phyloP scores from a whole-genome alignment of 108 stramenopile genomes.

The Asterionellopsis glacialis region DNA sequence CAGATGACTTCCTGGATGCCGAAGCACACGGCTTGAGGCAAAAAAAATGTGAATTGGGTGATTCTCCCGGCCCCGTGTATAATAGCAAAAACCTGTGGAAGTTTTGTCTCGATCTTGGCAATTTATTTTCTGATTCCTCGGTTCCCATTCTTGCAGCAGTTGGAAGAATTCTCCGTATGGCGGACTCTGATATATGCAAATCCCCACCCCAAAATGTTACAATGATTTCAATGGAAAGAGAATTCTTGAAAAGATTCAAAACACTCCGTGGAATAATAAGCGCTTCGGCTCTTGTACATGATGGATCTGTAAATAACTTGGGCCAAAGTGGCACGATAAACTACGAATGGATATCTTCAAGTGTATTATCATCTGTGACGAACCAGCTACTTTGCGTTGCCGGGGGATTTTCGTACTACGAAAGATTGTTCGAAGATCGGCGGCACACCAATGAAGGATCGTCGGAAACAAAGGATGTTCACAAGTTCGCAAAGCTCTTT shows the following conservation, averaged over 20 bases:
- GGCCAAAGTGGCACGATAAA: neutral
- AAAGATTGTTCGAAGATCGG: neutral
- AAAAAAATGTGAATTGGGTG: slow-evolving; percentile 3
- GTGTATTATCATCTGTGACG: slow-evolving; percentile 4
- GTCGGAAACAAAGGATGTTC: neutral
- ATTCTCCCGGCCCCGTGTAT: neutral
- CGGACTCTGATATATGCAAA: slow-evolving; percentile 13
- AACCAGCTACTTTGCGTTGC: slow-evolving; percentile 13
- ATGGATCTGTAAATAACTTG: neutral
- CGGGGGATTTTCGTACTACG: slow-evolving; percentile 24
- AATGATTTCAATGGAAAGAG: slow-evolving; percentile 21
- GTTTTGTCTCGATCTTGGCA: neutral
- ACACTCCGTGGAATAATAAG: slow-evolving; percentile 16
- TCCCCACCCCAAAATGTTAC: neutral
- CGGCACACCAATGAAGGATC: slow-evolving; percentile 3
- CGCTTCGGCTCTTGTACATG: neutral
- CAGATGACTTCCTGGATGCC: neutral
- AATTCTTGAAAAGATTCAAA: slow-evolving; percentile 14
- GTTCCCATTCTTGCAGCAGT: too few species aligned
- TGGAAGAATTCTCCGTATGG: neutral
- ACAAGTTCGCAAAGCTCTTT: slow-evolving; percentile 7
- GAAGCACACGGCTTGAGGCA: slow-evolving; percentile 6
- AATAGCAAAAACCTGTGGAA: neutral
- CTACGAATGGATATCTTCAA: slow-evolving; percentile 11
- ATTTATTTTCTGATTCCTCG: too few species aligned